A percentile compares a stretch with the other conserved stretches of the same genome.
Conservation (phyloP, 2,329 filamentous ascomycete species). For the Colletotrichum simmondsii region DNA sequence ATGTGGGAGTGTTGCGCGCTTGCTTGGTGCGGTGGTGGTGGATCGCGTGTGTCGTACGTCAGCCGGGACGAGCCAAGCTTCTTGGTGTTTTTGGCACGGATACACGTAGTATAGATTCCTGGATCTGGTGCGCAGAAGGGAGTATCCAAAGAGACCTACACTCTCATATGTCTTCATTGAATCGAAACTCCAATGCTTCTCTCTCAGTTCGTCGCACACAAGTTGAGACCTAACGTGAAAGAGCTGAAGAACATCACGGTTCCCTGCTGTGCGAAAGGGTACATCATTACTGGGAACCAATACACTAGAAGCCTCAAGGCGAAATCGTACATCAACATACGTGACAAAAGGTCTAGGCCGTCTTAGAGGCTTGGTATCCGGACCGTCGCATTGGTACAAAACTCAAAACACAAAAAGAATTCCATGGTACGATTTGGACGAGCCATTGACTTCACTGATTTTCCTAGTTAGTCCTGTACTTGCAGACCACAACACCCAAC, state of each 20-base stretch:
- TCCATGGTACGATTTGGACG: background rate
- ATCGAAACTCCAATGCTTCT: too few relatives aligned
- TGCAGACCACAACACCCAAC: too few relatives aligned
- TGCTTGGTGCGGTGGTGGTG: background rate
- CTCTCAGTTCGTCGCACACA: too few relatives aligned
- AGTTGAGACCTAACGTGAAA: too few relatives aligned
- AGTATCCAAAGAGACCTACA: background rate
- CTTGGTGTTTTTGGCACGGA: conserved; percentile 26
- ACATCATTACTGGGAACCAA: too few relatives aligned
- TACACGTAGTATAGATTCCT: too few relatives aligned
- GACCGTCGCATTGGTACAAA: background rate
- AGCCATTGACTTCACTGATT: too few relatives aligned
- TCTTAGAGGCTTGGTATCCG: background rate
- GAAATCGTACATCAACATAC: background rate
- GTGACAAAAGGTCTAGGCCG: background rate
- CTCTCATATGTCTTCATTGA: too few relatives aligned
- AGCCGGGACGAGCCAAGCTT: conserved; percentile 28
- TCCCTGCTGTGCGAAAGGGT: too few relatives aligned
- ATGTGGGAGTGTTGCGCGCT: background rate
- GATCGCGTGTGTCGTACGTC: conserved; percentile 23
- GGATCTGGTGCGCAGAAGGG: background rate
- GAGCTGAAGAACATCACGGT: too few relatives aligned
- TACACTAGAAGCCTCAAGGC: background rate
- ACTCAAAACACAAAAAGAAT: background rate
- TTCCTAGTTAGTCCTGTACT: too few relatives aligned